Evolutionary conservation across 2,329 filamentous ascomycete genomes (phyloP), one percentile per base, ranked within the genome.

Genomic region (Colletotrichum sp.): DNA sequence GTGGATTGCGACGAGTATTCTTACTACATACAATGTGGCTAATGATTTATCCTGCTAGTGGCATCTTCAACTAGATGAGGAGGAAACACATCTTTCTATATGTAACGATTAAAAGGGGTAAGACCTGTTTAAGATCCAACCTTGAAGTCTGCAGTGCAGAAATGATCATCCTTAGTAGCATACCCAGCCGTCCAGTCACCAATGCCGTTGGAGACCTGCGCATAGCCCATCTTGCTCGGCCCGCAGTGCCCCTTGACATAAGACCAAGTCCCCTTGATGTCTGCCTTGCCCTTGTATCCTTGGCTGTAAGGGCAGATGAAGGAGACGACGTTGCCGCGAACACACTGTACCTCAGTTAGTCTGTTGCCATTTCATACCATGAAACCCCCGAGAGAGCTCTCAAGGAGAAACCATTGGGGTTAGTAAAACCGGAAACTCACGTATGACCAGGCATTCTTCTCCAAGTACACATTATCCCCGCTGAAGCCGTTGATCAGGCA

Each of bases 31-130:
- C 44, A 21, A 21, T 13, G 44, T 13, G 0, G 10, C 44, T 21
- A 13, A 21, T 1, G 0, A 13, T 21, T 21, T 0, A 8, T 7
- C 44, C 1, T 8, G n/a, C 44, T 52, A 21, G 44, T 52, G 10
- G 12, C n/a, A 13, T 52, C n/a, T 52, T 52, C n/a, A 52, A 52
- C n/a, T 3, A 52, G 6, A 3, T 2, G 0, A 52, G 2, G n/a
- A 52, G 0, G 12, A 52, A 49, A 5, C 6, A 21, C 10, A 1
- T 13, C 12, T 21, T 21, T 21, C 44, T 21, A 52, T 8, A 52
- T 52, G n/a, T 2, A 21, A 52, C 12, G 6, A 52, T 2, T 0
- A 13, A 13, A 21, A 24, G 44, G 12, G 18, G 6, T 3, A 21
- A 8, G n/a, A 21, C 44, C 3, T 52, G 3, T 52, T 21, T 13